Evolutionary conservation across 2,329 filamentous ascomycete genomes (phyloP).

Genomic region (Xylaria sp.): DNA sequence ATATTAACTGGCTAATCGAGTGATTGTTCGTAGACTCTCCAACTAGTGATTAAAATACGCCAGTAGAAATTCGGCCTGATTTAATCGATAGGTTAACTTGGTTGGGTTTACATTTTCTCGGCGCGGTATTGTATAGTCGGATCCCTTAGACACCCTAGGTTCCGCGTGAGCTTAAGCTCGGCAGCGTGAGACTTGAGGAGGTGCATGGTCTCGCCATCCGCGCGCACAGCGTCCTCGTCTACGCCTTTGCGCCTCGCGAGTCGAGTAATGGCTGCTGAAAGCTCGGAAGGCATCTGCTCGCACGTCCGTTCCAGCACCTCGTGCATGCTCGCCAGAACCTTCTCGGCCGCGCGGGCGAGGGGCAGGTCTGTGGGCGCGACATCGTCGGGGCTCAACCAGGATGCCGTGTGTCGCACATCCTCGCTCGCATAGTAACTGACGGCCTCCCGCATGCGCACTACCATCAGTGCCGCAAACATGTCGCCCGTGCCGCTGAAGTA

Average conservation of each 20-base stretch:
- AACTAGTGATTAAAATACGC: background rate
- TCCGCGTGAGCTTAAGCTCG: slow-evolving; percentile 85
- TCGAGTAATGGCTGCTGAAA: slow-evolving; percentile 57
- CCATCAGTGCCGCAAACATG: slow-evolving; percentile 95
- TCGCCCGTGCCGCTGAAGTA: slow-evolving; percentile 98
- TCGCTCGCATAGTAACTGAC: slow-evolving; percentile 54
- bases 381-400: slow-evolving; percentile 82
- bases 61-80: background rate
- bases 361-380: slow-evolving; percentile 78
- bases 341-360: slow-evolving; percentile 83
- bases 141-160: slow-evolving; percentile 73
- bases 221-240: slow-evolving; percentile 46
- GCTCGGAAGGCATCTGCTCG: slow-evolving; percentile 67
- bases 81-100: background rate
- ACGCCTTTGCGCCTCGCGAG: slow-evolving; percentile 43
- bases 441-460: slow-evolving; percentile 88
- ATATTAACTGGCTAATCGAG: background rate
- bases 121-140: slow-evolving; percentile 74
- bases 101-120: slow-evolving; percentile 55
- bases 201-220: slow-evolving; percentile 67
- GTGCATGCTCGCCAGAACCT: slow-evolving; percentile 93
- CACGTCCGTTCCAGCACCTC: slow-evolving; percentile 78
- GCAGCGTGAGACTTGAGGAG: slow-evolving; percentile 83
- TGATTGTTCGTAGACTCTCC: background rate
- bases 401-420: slow-evolving; percentile 62